Conservation (phyloP, 2,329 filamentous ascomycete genomes). For the Paecilomyces sp. region DNA sequence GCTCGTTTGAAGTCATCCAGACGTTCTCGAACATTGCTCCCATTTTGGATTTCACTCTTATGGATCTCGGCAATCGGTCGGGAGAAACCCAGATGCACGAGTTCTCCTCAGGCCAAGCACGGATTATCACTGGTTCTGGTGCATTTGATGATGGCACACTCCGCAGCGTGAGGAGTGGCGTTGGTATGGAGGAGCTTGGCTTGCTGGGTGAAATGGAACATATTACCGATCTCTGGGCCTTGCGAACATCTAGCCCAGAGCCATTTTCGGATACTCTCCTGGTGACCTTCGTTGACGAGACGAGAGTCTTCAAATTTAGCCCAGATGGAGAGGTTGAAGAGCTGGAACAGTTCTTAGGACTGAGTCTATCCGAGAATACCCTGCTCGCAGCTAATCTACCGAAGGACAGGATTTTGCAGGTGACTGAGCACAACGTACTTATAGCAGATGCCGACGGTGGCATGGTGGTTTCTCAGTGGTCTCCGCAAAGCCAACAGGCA, state of each 20-base stretch:
- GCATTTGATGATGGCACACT: constrained; percentile 83
- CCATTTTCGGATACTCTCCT: constrained; percentile 59
- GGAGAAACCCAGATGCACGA: constrained; percentile 75
- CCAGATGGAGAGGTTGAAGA: constrained; percentile 76
- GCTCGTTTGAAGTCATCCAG: constrained; percentile 63
- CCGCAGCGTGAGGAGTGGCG: constrained; percentile 84
- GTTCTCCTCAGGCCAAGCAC: constrained; percentile 89
- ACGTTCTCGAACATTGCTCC: constrained; percentile 79
- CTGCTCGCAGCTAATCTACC: constrained; percentile 62
- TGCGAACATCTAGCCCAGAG: constrained; percentile 47
- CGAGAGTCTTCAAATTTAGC: constrained; percentile 73
- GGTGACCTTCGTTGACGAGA: constrained; percentile 76
- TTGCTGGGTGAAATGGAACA: constrained; percentile 71
- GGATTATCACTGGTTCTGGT: constrained; percentile 87
- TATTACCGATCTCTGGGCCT: constrained; percentile 65
- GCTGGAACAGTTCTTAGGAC: constrained; percentile 64
- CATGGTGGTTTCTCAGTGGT: constrained; percentile 41
- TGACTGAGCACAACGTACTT: constrained; percentile 58
- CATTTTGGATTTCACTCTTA: constrained; percentile 86
- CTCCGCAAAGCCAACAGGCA: constrained; percentile 36
- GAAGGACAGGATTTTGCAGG: constrained; percentile 62
- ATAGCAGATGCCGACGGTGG: constrained; percentile 53
- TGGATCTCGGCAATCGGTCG: constrained; percentile 87
- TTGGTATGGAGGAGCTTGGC: constrained; percentile 82
- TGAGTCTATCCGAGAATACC: constrained; percentile 64